Evolutionary conservation across 192 early-diverging fungal species (phyloP), one percentile per base, ranked within the genome.

Genomic region (Entomortierella beljakovae): DNA sequence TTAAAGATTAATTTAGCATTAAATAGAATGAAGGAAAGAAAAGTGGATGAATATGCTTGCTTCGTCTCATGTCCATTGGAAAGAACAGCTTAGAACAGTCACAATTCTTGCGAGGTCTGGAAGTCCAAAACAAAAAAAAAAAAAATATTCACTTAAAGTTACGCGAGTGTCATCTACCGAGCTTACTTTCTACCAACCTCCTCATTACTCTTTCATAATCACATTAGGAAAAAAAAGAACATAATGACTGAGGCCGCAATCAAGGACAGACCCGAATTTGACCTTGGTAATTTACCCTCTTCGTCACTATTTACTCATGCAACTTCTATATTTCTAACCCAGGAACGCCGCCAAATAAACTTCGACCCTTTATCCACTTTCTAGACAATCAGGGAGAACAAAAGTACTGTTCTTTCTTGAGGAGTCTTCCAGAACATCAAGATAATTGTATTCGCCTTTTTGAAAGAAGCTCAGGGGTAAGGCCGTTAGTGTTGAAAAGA

Each of bases 401-500:
- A 51, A 69, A 73, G 15, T 83, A 80, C 57, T 83, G 76, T 52
- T 73, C 74, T 0, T 92, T 93, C 64, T 86, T 91, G 68, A 84
- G 82, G 51, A 60, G 80, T 22, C 64, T 91, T 28, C 86, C 86
- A 0, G 82, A 86, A 46, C 87, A 87, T 34, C 58, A 79, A 9
- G 88, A 84, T 57, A 84, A 84, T 33, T 90, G 89, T 23, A 84
- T 94, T 31, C 81, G 91, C 6, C 65, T 94, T 26, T 94, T 94
- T 51, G 92, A 94, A 62, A 85, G 93, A 46, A 88, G 87, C 50
- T 74, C 82, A 51, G 86, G 86, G 33, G 86, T 90, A 64, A n/a
- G n/a, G n/a, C n/a, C 34, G 88, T 49, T 38, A 18, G 15, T 18
- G 31, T n/a, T 51, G 13, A 46, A 1, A 29, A 26, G 6, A 20